Percentiles rank a stretch among this genome's conserved stretches.
phyloP scores from a whole-genome alignment of 495 filamentous ascomycete genomes.

The Aspergillus heteromorphus region DNA sequence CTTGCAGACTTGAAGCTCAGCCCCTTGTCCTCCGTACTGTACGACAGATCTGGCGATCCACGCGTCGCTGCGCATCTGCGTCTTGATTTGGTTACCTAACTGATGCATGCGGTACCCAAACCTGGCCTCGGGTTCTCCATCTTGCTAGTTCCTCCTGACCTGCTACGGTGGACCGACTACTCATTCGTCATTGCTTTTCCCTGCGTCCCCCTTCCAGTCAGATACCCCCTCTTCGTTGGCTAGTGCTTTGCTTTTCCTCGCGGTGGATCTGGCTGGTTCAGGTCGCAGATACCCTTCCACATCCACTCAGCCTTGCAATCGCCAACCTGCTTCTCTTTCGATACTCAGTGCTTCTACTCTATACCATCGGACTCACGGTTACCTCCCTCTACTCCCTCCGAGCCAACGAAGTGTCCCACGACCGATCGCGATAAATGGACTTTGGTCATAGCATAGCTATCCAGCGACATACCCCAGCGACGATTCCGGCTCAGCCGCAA shows the following conservation, averaged over 20 bases:
- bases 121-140: slow-evolving; percentile 5
- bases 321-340: background rate
- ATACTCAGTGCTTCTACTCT: background rate
- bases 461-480: slow-evolving; percentile 6
- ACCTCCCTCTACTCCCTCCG: background rate
- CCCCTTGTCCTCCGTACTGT: slow-evolving; percentile 9
- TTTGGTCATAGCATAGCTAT: background rate
- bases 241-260: slow-evolving; percentile 16
- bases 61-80: slow-evolving; percentile 8
- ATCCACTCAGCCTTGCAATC: background rate
- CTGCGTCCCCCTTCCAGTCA: slow-evolving; percentile 4
- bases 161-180: slow-evolving; percentile 5
- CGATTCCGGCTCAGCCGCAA: slow-evolving; percentile 18
- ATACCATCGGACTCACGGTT: background rate
- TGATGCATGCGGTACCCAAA: slow-evolving; percentile 8
- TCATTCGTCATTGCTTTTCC: slow-evolving; percentile 7
- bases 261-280: slow-evolving; percentile 22
- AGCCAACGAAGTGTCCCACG: background rate
- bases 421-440: slow-evolving; percentile 25
- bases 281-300: slow-evolving; percentile 11
- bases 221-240: slow-evolving; percentile 17
- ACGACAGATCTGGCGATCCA: slow-evolving; percentile 16
- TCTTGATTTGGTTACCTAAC: slow-evolving; percentile 9
- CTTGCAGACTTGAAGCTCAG: slow-evolving; percentile 10
- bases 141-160: slow-evolving; percentile 4